Conservation (phyloP, 257 asterid genomes). For the Cordia subcordata region DNA sequence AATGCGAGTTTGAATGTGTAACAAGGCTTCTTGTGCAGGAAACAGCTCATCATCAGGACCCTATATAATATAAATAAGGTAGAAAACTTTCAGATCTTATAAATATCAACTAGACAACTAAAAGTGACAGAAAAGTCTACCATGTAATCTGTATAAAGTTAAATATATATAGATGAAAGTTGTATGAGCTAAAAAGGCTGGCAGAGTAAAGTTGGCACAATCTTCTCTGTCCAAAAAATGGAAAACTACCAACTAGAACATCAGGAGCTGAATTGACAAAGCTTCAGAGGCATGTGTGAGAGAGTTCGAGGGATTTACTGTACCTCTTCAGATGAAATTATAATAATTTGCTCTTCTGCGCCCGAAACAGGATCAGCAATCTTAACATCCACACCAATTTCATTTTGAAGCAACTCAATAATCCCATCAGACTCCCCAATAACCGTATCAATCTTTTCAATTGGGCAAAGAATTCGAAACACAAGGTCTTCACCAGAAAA, state of each 20-base stretch:
- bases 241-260: background rate
- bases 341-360: conserved; percentile 60
- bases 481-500: conserved; percentile 61
- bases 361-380: conserved; percentile 56
- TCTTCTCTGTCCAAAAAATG: background rate
- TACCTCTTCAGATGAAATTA: conserved; percentile 86
- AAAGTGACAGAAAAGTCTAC: background rate
- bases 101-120: background rate
- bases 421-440: conserved; percentile 79
- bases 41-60: conserved; percentile 94
- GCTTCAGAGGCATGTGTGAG: background rate
- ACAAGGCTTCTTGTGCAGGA: conserved; percentile 98
- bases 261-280: background rate
- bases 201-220: background rate
- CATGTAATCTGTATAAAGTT: background rate
- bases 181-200: background rate
- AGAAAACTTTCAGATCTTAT: conserved; percentile 17
- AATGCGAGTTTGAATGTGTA: conserved; percentile 89
- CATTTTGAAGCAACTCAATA: conserved; percentile 75
- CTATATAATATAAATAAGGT: conserved; percentile 34
- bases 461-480: conserved; percentile 86
- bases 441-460: conserved; percentile 57
- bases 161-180: background rate
- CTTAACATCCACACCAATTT: conserved; percentile 71
- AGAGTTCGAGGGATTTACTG: conserved; percentile 12